These are phyloP conservation scores for Pleodorina starrii DNA, from an alignment of 139 green algal species.

Conservation along the genomic window DNA sequence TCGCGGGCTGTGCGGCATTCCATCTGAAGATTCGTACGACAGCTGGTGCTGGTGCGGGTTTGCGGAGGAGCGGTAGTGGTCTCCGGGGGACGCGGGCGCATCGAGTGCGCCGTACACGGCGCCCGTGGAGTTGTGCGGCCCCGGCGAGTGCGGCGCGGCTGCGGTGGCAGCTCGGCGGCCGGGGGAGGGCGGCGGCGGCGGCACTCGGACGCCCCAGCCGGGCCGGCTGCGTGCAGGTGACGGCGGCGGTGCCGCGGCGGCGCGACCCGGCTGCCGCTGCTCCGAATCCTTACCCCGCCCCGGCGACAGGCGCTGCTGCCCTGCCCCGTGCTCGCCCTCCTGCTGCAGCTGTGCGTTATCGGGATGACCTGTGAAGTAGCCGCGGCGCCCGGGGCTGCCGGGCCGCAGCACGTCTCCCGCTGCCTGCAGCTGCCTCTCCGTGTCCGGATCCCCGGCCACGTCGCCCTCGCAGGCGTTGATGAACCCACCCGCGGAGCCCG, in stretches of 20 bases:
- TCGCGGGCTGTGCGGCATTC: not conserved
- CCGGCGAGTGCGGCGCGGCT: not conserved
- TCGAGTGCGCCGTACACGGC: not conserved
- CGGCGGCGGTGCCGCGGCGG: not conserved
- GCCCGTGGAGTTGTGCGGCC: not conserved
- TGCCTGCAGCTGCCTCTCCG: no score
- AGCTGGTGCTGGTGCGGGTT: no score
- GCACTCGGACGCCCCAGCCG: conserved; percentile 1
- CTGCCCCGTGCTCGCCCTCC: not conserved
- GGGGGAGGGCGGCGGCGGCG: not conserved
- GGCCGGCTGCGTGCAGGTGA: not conserved
- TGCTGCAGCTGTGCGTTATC: no score
- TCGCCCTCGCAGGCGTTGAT: no score
- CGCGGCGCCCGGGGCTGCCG: no score
- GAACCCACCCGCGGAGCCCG: no score
- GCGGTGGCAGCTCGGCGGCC: not conserved
- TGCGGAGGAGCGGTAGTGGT: no score
- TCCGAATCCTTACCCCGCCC: not conserved
- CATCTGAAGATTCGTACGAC: not conserved
- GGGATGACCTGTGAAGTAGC: no score
- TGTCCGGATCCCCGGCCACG: no score
- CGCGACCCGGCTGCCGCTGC: not conserved
- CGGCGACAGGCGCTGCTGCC: not conserved
- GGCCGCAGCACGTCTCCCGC: no score
- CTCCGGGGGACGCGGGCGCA: not conserved